These are phyloP conservation scores for Acanthamoeba sp. DNA, from an alignment of 208 protist species.

Conservation along the genomic window DNA sequence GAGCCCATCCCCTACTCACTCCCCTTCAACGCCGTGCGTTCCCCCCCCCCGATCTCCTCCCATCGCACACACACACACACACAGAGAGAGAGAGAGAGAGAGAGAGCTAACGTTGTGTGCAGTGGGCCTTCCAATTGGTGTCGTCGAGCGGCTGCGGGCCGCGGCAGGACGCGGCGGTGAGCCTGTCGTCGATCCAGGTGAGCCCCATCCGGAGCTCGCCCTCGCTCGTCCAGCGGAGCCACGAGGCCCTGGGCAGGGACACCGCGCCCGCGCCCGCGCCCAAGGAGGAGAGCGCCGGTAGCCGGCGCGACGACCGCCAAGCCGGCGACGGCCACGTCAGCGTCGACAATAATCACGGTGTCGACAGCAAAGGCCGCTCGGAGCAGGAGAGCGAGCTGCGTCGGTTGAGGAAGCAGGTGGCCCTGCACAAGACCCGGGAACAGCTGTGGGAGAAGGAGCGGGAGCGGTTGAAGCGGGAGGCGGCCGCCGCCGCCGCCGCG, in stretches of 20 bases:
- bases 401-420: not conserved
- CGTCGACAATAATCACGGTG: not conserved
- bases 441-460: not conserved
- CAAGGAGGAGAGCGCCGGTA: too few relatives aligned
- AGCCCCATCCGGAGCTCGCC: not conserved
- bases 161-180: not conserved
- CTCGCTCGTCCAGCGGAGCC: too few relatives aligned
- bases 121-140: slow-evolving; percentile 27
- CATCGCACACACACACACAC: not conserved
- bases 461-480: not conserved
- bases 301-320: not conserved
- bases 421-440: not conserved
- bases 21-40: slow-evolving; percentile 2
- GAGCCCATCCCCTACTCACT: not conserved
- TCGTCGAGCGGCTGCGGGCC: not conserved
- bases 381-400: not conserved
- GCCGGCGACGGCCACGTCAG: too few relatives aligned
- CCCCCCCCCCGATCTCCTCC: not conserved
- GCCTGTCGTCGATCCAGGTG: slow-evolving; percentile 13
- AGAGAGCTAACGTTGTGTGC: too few relatives aligned
- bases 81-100: too few relatives aligned
- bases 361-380: not conserved
- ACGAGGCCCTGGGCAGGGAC: too few relatives aligned
- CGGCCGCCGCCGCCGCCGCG: not conserved
- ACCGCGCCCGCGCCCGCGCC: too few relatives aligned